Evolutionary conservation across 805 yeast genomes (phyloP), one percentile per base, ranked within the genome.

Genomic region (Candida peoriensis): DNA sequence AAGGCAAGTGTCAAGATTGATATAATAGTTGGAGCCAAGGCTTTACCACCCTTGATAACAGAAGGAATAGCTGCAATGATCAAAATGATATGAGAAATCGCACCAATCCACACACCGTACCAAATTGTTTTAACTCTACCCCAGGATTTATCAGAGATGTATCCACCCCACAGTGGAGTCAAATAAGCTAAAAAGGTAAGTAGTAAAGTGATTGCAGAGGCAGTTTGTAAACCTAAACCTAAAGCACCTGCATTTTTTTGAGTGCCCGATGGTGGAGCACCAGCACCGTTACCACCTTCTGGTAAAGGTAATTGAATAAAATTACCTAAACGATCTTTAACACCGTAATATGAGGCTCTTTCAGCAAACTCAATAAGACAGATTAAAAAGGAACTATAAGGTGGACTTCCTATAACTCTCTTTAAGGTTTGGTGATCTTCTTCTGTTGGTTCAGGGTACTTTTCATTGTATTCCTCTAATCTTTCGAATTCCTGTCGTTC

Each of bases 101-200:
- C 61, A 55, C 82, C 82, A 37, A 81, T 50, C 34, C 64, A 65
- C 35, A 80, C 64, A 47, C 78, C 78, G 17, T 68, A 63, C 44
- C 71, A 66, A 50, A 83, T 80, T 20, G 89, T 78, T 45, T 70
- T 74, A 62, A 68, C 78, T 55, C 81, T 79, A 36, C 90, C 90
- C 64, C 73, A 71, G 57, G 66, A 77, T 39, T 81, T 75, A 58
- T 83, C 94, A 35, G 90, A 77, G 14, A 83, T 47, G 57, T 76
- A 72, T 34, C 86, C 90, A 46, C 87, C 88, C 34, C 77, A 66
- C 34, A 83, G 66, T 18, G 94, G 94, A 31, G 89, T 80, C 24
- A 81, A 67, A 56, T 82, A 83, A 54, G 88, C 79, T 82, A 87
- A 80, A 55, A 83, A 83, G 52, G 80, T 86, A 68, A 81, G 78